These are phyloP conservation scores for Naganishia vaughanmartiniae DNA, from an alignment of 768 basidiomycete species.

Conservation along the genomic window DNA sequence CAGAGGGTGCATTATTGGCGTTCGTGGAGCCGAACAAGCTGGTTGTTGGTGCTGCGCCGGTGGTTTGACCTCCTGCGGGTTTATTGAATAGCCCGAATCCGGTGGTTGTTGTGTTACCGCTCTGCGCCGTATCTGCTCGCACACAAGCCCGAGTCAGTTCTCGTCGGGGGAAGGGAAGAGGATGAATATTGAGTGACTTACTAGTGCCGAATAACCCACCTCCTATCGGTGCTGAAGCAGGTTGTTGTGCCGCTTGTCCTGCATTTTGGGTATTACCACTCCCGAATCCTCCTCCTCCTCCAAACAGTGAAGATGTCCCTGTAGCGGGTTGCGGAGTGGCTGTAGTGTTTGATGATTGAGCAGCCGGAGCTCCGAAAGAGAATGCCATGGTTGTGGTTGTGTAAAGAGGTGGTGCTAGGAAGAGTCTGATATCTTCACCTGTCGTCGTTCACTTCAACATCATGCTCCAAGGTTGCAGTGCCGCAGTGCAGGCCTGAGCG, in stretches of 20 bases:
- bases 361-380: constrained; percentile 25
- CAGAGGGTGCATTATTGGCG: background rate
- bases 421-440: background rate
- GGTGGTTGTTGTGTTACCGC: background rate
- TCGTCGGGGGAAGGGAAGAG: too few relatives aligned
- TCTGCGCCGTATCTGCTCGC: background rate
- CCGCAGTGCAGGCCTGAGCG: background rate
- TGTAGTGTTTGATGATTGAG: background rate
- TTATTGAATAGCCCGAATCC: constrained; percentile 22
- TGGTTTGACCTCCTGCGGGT: constrained; percentile 2
- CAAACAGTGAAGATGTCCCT: constrained; percentile 4
- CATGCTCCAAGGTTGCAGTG: background rate
- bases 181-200: background rate
- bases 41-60: background rate
- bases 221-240: constrained; percentile 2
- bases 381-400: constrained; percentile 1
- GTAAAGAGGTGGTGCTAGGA: background rate
- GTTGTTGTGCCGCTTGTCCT: constrained; percentile 3
- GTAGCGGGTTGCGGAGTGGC: background rate
- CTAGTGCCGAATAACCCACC: background rate
- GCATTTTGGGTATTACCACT: background rate
- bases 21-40: constrained; percentile 15
- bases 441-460: background rate
- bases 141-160: background rate
- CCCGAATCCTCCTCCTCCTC: too few relatives aligned